Evolutionary conservation across 2,329 filamentous ascomycete genomes (phyloP), one percentile per base, ranked within the genome.

Genomic region (Metarhizium robertsii): DNA sequence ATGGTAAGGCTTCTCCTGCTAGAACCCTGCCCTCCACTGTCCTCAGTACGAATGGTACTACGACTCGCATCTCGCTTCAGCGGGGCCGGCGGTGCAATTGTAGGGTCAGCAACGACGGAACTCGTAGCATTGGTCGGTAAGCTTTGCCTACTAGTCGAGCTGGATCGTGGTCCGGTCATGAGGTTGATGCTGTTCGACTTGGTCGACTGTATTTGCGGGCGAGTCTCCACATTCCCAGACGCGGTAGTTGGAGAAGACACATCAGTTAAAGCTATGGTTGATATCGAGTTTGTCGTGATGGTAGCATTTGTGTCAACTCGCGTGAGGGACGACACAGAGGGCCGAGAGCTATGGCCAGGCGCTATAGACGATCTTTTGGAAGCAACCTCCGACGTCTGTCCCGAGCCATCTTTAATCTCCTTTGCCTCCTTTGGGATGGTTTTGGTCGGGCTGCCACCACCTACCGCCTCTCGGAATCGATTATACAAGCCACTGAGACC

Each of bases 401-500:
- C 8, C 3, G 55, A 46, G 47, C 79, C 69, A 63, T 78, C 66
- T 63, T 70, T 64, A 61, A 52, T 60, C 25, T 65, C 65, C 18
- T 61, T 55, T 11, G 49, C 34, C 40, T 75, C 66, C 57, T 76
- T 60, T 59, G 71, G 59, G 53, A 70, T 52, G 53, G 64, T 48
- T 57, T 70, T 72, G 25, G 64, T 62, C 38, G 71, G 72, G 59
- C 81, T 86, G 47, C 79, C 81, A 14, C 78, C 88, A 16, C 86
- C 87, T n/a, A 95, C 89, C 0, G 86, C 91, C 55, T 89, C 89
- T 66, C 86, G 85, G 63, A 97, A 79, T 42, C 91, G 85, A 70
- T 82, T 94, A 69, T 96, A 97, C 42, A 97, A 75, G 1, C 92
- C 91, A 66, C 88, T 95, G 50, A 97, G 76, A 4, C 92, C 90